Base-by-base conservation (phyloP, 805 yeast genomes). In the Tetrapisispora phaffii region DNA sequence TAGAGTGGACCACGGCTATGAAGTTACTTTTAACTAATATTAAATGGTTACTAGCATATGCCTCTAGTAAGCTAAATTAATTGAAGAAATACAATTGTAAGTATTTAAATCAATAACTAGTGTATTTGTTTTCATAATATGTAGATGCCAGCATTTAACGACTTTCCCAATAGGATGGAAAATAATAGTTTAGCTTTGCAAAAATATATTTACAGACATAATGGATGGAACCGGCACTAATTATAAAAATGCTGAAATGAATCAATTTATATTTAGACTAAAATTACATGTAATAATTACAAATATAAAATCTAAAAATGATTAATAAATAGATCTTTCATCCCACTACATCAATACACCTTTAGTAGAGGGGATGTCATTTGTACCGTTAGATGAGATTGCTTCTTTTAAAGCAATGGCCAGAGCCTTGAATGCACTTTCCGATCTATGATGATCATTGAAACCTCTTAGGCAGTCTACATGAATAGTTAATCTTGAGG, bases 381-480 rank as follows among this genome's bases (percentile, higher is more conserved):
- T 73, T 21, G 82, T 77, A 28, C 97, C 97, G 28, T 87, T 87
- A 53, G 76, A 73, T 10, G 90, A 73, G 41, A 76, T 80, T 21
- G 97, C 90, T 60, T 88, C 95, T 54, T 79, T 82, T 41, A 93
- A 72, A 4, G 98, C 98, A 19, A 93, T 72, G 0, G 98, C 98
- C 51, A 90, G 70, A 0, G 97, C 96, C 68, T 93, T 93, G 70
- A 93, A 93, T 0, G 98, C 97, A 62, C 87, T 77, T 66, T 93
- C 98, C 35, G 96, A 85, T 51, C 96, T 73, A 68, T 93, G 98
- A 65, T 93, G 98, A 65, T 93, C 98, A 65, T 93, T 93, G 63
- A 77, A 77, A 0, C 98, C 98, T 53, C 97, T 74, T 47, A 93
- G 60, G 63, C 96, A 86, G 66, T 93, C 98, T 31, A 93, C 96